Conservation (phyloP, 176 grass and related monocot genomes). For the Oryza meridionalis region DNA sequence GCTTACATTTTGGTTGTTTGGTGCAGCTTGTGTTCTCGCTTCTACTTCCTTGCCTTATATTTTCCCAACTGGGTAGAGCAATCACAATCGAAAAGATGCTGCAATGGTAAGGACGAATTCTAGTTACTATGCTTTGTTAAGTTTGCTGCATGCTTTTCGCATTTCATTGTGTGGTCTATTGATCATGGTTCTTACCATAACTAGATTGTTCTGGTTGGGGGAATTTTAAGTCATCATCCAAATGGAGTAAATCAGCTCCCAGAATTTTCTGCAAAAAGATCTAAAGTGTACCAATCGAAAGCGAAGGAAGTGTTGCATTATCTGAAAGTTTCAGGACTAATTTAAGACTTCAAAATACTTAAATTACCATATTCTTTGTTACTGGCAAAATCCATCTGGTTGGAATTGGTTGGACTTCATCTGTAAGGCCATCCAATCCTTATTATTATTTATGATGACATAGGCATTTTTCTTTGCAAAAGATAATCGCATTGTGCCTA, state of each 20-base stretch:
- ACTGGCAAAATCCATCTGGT: not conserved
- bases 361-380: not conserved
- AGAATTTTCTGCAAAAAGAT: not conserved
- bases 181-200: not conserved
- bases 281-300: not conserved
- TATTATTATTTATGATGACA: not conserved
- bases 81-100: conserved; percentile 82
- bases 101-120: conserved; percentile 67
- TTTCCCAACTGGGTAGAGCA: conserved; percentile 90
- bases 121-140: not conserved
- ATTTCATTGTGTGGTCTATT: conserved; percentile 12
- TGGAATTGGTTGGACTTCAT: not conserved
- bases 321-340: not conserved
- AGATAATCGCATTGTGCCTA: not conserved
- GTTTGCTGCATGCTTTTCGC: not conserved
- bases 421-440: not conserved
- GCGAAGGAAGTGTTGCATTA: not conserved
- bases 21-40: conserved; percentile 98
- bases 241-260: not conserved
- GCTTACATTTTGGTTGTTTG: conserved; percentile 35
- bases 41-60: conserved; percentile 96
- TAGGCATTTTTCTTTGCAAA: not conserved
- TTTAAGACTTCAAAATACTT: conserved; percentile 29
- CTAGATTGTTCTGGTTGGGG: not conserved
- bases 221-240: conserved; percentile 7